A percentile compares a stretch with the other conserved stretches of the same genome.
Evolutionary conservation across 306 rosid genomes (phyloP).

Genomic region (Sphenostylis stenocarpa): DNA sequence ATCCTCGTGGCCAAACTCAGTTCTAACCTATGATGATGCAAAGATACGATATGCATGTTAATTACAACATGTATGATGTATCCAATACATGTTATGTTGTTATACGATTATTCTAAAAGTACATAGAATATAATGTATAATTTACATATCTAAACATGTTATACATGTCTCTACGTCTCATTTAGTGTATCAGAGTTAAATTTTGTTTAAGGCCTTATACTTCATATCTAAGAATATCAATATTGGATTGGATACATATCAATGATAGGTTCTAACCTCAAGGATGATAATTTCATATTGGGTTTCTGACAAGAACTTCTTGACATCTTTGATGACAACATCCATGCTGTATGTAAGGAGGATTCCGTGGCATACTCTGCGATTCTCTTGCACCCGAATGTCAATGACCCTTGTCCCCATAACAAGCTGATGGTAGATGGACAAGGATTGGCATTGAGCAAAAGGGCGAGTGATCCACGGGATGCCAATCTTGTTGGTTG

Average conservation of each 20-base stretch:
- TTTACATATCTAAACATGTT: no score
- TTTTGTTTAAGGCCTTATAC: no score
- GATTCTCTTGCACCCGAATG: conserved; percentile 68
- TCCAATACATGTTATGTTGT: not conserved
- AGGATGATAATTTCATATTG: conserved; percentile 71
- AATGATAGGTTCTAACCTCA: conserved; percentile 58
- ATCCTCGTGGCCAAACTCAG: conserved; percentile 82
- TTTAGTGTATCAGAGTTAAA: not conserved
- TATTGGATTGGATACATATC: not conserved
- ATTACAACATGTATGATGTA: not conserved
- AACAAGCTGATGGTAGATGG: conserved; percentile 73
- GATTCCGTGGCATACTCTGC: conserved; percentile 78
- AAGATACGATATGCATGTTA: not conserved
- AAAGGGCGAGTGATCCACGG: conserved; percentile 80
- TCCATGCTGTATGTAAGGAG: conserved; percentile 69
- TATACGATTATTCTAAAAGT: not conserved
- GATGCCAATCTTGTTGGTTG: conserved; percentile 76
- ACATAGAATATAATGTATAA: not conserved
- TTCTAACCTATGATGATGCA: conserved; percentile 47
- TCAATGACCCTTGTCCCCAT: conserved; percentile 68
- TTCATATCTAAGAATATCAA: not conserved
- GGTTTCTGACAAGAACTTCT: conserved; percentile 70
- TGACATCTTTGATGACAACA: conserved; percentile 63
- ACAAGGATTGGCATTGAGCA: conserved; percentile 81
- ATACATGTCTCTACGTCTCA: not conserved